Evolutionary conservation across 352 stramenopile species (phyloP).

Genomic region (Elongisporangium undulatum): DNA sequence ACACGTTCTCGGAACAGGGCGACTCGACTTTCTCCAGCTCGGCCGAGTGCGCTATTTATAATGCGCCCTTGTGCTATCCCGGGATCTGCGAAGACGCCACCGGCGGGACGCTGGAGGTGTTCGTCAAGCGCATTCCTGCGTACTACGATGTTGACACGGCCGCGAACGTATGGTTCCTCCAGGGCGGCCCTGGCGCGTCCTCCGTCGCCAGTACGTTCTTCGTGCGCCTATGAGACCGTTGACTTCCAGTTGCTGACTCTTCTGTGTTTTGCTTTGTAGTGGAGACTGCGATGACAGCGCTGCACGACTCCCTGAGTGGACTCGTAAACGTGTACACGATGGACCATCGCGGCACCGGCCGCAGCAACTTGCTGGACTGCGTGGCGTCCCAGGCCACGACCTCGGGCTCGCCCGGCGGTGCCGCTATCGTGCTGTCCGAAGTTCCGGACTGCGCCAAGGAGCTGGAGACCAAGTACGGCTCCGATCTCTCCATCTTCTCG

Average conservation of each 20-base stretch:
- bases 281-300: constrained; percentile 32
- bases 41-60: constrained; percentile 27
- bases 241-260: neutral
- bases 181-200: constrained; percentile 18
- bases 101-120: constrained; percentile 12
- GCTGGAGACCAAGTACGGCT: constrained; percentile 21
- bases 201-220: neutral
- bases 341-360: constrained; percentile 38
- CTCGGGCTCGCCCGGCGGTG: constrained; percentile 15
- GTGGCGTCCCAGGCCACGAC: constrained; percentile 20
- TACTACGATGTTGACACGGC: neutral
- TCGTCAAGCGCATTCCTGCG: constrained; percentile 19
- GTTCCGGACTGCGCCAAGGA: constrained; percentile 23
- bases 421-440: constrained; percentile 13
- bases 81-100: constrained; percentile 19
- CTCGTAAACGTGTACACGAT: constrained; percentile 40
- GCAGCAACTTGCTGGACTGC: constrained; percentile 25
- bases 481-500: constrained; percentile 23
- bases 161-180: constrained; percentile 17
- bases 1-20: constrained; percentile 3
- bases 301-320: too few relatives aligned
- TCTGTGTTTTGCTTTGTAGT: constrained; percentile 13
- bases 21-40: too few relatives aligned
- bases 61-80: constrained; percentile 28
- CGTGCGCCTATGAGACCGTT: neutral